phyloP scores from a whole-genome alignment of 192 early-diverging fungal species.

The Backusella tarrabulga region DNA sequence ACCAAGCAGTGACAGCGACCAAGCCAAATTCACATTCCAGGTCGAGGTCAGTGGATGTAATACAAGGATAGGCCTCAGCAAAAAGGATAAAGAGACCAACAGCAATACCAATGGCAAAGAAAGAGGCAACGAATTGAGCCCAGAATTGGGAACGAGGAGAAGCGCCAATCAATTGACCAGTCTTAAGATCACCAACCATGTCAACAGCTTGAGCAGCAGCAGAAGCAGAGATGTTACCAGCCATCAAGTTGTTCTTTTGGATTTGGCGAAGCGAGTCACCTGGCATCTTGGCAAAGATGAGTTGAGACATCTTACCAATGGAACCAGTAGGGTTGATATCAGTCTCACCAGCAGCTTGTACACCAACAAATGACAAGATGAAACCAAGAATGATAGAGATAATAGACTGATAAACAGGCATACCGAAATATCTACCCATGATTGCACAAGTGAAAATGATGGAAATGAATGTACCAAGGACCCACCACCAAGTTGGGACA shows the following conservation, averaged over 20 bases:
- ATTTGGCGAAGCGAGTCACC: conserved; percentile 31
- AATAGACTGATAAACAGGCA: conserved; percentile 57
- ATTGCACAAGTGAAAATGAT: conserved; percentile 55
- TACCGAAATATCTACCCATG: conserved; percentile 53
- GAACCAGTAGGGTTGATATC: conserved; percentile 67
- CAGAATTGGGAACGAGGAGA: conserved; percentile 62
- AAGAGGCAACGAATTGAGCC: conserved; percentile 63
- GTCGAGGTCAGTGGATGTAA: conserved; percentile 27
- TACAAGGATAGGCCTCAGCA: conserved; percentile 63
- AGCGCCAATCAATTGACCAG: conserved; percentile 61
- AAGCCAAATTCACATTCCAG: conserved; percentile 34
- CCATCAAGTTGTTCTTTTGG: conserved; percentile 57
- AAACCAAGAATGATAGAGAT: conserved; percentile 64
- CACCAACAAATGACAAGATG: conserved; percentile 63
- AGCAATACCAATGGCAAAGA: conserved; percentile 54
- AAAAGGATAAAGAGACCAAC: conserved; percentile 62
- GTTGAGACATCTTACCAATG: conserved; percentile 64
- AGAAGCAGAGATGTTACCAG: conserved; percentile 58
- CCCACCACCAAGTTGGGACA: conserved; percentile 59
- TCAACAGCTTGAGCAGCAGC: conserved; percentile 61
- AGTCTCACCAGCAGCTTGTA: conserved; percentile 62
- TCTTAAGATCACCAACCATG: conserved; percentile 75
- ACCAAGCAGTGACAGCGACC: conserved; percentile 36
- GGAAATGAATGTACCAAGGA: conserved; percentile 48
- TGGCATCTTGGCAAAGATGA: conserved; percentile 61